Conservation (phyloP, 129 eudicot species). For the Flaveria robusta region DNA sequence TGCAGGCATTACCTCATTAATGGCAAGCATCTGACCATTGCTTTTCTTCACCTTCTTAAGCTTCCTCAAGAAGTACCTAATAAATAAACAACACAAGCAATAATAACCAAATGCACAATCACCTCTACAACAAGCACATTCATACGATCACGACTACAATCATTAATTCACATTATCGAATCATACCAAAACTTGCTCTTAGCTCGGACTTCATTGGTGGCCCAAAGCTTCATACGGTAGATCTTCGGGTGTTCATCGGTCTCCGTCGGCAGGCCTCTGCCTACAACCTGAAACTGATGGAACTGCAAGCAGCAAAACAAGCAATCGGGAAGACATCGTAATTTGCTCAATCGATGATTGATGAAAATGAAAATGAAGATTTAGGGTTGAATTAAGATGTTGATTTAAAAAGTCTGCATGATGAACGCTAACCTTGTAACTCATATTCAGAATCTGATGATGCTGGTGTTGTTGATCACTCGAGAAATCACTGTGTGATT, state of each 20-base stretch:
- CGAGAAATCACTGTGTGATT: too few relatives aligned
- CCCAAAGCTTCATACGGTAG: conserved; percentile 23
- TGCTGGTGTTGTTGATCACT: too few relatives aligned
- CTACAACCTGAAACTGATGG: conserved; percentile 24
- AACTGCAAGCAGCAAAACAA: conserved; percentile 3
- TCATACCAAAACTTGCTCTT: conserved; percentile 5
- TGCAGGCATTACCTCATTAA: conserved; percentile 7
- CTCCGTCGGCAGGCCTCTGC: conserved; percentile 21
- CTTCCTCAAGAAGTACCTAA: conserved; percentile 18
- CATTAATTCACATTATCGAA: too few relatives aligned
- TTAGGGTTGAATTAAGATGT: too few relatives aligned
- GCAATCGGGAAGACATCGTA: neutral
- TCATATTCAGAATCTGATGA: too few relatives aligned
- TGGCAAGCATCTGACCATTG: conserved; percentile 22
- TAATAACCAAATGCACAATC: neutral
- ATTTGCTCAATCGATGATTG: neutral
- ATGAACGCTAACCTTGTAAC: too few relatives aligned
- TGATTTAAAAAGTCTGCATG: too few relatives aligned
- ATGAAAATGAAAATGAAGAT: neutral
- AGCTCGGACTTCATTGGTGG: conserved; percentile 16
- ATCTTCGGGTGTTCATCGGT: conserved; percentile 25
- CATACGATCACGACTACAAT: neutral
- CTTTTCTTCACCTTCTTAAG: conserved; percentile 25
- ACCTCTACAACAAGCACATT: neutral
- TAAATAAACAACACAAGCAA: too few relatives aligned